A percentile compares a stretch with the other conserved stretches of the same genome.
phyloP scores from a whole-genome alignment of 768 basidiomycete species.

The Rossbeevera mucosa region DNA sequence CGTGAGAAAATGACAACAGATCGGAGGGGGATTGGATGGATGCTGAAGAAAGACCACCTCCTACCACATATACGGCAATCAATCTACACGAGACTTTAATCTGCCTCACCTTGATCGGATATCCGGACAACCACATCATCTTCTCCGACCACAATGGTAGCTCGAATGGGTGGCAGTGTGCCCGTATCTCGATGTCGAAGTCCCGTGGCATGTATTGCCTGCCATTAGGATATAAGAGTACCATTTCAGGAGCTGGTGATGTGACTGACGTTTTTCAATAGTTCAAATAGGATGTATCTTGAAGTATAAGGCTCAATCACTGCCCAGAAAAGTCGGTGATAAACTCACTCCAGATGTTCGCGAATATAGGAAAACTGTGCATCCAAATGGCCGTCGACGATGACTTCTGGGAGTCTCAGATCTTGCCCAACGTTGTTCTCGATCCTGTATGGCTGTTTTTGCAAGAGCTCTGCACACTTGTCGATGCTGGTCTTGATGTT shows the following conservation, averaged over 20 bases:
- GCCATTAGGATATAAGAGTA: neutral
- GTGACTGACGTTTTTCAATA: constrained; percentile 76
- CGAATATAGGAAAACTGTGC: constrained; percentile 78
- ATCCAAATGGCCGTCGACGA: constrained; percentile 67
- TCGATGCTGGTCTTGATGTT: constrained; percentile 67
- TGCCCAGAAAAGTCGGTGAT: neutral
- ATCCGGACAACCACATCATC: constrained; percentile 77
- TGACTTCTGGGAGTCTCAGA: constrained; percentile 55
- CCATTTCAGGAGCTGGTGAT: neutral
- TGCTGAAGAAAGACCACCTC: constrained; percentile 61
- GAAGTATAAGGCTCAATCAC: neutral
- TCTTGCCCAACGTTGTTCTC: constrained; percentile 36
- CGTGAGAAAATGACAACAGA: constrained; percentile 86
- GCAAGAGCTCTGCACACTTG: constrained; percentile 58
- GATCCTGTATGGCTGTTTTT: constrained; percentile 41
- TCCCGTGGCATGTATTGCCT: constrained; percentile 73
- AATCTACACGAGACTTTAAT: neutral
- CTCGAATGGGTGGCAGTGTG: constrained; percentile 58
- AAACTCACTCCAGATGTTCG: constrained; percentile 75
- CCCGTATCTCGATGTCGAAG: constrained; percentile 41
- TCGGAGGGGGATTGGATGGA: constrained; percentile 64
- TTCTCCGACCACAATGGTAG: constrained; percentile 71
- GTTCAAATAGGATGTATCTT: constrained; percentile 83
- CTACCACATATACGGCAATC: constrained; percentile 34
- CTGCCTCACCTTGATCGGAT: constrained; percentile 74